phyloP scores from a whole-genome alignment of 805 yeast species.

The Suhomyces sp. region DNA sequence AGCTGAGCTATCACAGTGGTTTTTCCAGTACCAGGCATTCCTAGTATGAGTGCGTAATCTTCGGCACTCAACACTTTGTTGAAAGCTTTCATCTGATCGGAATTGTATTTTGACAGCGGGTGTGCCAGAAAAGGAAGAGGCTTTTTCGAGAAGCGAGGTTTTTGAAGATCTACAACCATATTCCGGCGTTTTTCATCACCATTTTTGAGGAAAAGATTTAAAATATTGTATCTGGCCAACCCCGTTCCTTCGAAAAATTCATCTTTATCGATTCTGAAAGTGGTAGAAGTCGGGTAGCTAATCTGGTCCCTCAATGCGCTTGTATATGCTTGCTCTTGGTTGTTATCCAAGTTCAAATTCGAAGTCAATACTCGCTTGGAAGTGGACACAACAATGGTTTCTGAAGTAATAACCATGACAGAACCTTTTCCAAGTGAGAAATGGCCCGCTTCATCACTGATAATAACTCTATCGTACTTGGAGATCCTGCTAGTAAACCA shows the following conservation, averaged over 20 bases:
- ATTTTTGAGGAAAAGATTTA: conserved; percentile 59
- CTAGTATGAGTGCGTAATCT: conserved; percentile 79
- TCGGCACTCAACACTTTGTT: conserved; percentile 58
- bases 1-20: conserved; percentile 85
- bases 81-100: conserved; percentile 71
- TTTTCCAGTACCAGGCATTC: conserved; percentile 99
- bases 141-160: conserved; percentile 40
- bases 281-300: conserved; percentile 6
- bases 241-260: conserved; percentile 73
- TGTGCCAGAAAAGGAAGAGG: conserved; percentile 19
- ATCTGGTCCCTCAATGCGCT: conserved; percentile 38
- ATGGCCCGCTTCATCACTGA: conserved; percentile 81
- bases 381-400: conserved; percentile 48
- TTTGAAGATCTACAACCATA: conserved; percentile 51
- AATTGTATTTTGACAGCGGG: conserved; percentile 46
- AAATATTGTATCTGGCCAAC: conserved; percentile 69
- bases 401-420: conserved; percentile 44
- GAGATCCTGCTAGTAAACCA: conserved; percentile 44
- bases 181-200: conserved; percentile 46
- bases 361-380: conserved; percentile 51
- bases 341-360: conserved; percentile 27
- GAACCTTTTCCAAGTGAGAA: conserved; percentile 68
- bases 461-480: conserved; percentile 59
- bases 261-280: conserved; percentile 76
- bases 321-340: conserved; percentile 46